Percentiles rank a stretch among this genome's conserved stretches.
Evolutionary conservation across 164 flowering plant genomes (phyloP).

Genomic region (Umbilicus rupestris): DNA sequence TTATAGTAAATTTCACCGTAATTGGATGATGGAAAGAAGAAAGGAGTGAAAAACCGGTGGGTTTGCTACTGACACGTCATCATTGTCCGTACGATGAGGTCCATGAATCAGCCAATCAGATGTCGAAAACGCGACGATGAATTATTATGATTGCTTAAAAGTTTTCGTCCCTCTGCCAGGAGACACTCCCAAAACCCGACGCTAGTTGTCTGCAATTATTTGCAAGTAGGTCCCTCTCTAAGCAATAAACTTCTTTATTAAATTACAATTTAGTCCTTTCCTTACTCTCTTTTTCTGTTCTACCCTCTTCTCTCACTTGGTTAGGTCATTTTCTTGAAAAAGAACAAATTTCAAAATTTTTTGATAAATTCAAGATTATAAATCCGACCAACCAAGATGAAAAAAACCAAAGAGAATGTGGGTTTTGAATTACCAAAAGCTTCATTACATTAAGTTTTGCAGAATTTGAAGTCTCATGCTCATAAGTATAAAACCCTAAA

Average conservation of each 20-base stretch:
- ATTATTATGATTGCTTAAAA: slow-evolving; percentile 1
- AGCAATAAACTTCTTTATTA: not conserved
- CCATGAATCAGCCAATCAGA: not conserved
- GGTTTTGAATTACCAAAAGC: too few species aligned
- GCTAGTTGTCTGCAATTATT: not conserved
- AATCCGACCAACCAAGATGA: not conserved
- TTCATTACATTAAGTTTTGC: too few species aligned
- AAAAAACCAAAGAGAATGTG: too few species aligned
- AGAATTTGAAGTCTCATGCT: too few species aligned
- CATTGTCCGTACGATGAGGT: not conserved
- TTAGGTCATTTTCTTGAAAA: not conserved
- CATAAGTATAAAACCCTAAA: too few species aligned
- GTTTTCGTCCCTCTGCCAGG: not conserved
- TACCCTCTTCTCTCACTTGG: too few species aligned
- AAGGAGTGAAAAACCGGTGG: not conserved
- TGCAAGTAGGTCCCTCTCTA: not conserved
- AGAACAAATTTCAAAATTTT: too few species aligned
- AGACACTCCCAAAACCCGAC: not conserved
- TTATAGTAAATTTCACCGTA: not conserved
- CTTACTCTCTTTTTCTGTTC: not conserved
- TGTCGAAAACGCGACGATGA: not conserved
- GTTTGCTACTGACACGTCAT: not conserved
- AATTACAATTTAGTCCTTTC: not conserved
- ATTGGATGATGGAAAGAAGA: not conserved
- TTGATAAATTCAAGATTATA: not conserved